These are phyloP conservation scores for Xylariaceae sp. DNA, from an alignment of 2,329 filamentous ascomycete genomes.

Conservation along the genomic window DNA sequence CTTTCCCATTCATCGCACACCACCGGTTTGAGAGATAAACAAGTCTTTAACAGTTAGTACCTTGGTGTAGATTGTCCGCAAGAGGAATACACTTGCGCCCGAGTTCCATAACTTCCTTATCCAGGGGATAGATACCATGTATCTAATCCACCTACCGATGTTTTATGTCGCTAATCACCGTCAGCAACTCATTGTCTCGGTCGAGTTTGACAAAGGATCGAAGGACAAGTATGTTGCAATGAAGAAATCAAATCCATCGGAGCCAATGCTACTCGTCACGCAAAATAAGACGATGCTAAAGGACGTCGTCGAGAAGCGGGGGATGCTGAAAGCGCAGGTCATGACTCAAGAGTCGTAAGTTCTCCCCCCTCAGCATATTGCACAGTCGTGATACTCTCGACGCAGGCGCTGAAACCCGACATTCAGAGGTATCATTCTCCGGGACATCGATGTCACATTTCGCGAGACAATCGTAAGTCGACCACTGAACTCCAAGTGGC, in stretches of 20 bases:
- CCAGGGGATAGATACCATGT: constrained; percentile 32
- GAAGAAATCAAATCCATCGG: constrained; percentile 24
- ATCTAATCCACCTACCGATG: constrained; percentile 34
- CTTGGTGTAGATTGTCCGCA: constrained; percentile 25
- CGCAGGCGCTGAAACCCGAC: neutral
- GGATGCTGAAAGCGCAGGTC: constrained; percentile 27
- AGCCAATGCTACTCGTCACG: constrained; percentile 28
- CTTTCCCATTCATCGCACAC: too few relatives aligned
- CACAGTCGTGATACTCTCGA: neutral
- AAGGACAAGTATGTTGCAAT: constrained; percentile 23
- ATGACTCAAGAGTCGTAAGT: constrained; percentile 30
- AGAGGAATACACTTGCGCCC: constrained; percentile 33
- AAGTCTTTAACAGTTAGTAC: neutral
- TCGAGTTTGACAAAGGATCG: constrained; percentile 22
- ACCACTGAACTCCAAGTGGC: constrained; percentile 34
- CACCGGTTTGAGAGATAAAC: neutral
- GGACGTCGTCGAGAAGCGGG: constrained; percentile 20
- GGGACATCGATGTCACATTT: constrained; percentile 24
- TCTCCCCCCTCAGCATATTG: neutral
- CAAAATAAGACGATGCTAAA: constrained; percentile 24
- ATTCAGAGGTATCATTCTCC: constrained; percentile 22
- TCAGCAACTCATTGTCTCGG: constrained; percentile 35
- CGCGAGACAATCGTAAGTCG: constrained; percentile 30
- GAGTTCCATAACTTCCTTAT: constrained; percentile 36
- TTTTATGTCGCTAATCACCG: constrained; percentile 39